Evolutionary conservation across 352 stramenopile species (phyloP).

Genomic region (Phytopythium delawarense): DNA sequence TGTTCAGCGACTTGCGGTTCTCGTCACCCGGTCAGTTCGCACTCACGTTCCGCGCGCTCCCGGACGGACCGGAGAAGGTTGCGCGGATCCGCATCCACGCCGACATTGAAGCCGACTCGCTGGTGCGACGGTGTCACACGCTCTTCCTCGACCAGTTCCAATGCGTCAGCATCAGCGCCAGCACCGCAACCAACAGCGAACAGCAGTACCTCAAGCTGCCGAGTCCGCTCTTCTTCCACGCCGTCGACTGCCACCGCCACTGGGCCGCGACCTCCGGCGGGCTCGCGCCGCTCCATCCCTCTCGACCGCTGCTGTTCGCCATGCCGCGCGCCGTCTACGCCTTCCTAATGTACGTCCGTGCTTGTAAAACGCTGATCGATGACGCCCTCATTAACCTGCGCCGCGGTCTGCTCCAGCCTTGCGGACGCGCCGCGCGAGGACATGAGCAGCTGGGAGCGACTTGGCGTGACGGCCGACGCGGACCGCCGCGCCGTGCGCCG

Average conservation of each 20-base stretch:
- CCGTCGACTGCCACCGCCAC: conserved; percentile 26
- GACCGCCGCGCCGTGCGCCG: conserved; percentile 42
- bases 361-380: not conserved
- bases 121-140: conserved; percentile 19
- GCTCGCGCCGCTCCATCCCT: conserved; percentile 18
- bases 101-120: conserved; percentile 18
- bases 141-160: conserved; percentile 34
- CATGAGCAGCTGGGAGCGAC: conserved; percentile 47
- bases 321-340: conserved; percentile 39
- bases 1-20: conserved; percentile 41
- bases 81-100: conserved; percentile 36
- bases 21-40: conserved; percentile 34
- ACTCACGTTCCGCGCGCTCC: conserved; percentile 24
- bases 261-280: conserved; percentile 35
- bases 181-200: conserved; percentile 1
- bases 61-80: conserved; percentile 26
- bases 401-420: conserved; percentile 14
- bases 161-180: conserved; percentile 9
- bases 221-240: conserved; percentile 15
- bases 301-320: conserved; percentile 22
- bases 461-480: conserved; percentile 36
- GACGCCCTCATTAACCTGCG: not conserved
- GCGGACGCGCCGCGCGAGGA: conserved; percentile 26
- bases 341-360: conserved; percentile 49
- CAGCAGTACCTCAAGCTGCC: conserved; percentile 24